Percentiles rank a stretch among this genome's conserved stretches.
Conservation (phyloP, 345 rosid genomes). For the Brassica nigra region DNA sequence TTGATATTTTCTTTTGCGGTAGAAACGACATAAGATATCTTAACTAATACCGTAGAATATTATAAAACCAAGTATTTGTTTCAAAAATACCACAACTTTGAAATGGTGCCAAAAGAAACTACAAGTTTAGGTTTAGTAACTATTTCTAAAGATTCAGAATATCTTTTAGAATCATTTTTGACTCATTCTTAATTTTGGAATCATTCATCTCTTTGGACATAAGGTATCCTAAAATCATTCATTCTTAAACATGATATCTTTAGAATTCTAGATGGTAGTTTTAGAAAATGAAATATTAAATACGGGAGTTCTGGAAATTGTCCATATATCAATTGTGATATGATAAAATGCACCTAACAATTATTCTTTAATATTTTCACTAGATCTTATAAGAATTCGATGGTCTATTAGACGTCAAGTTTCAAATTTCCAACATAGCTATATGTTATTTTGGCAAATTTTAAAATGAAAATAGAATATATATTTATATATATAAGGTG, state of each 20-base stretch:
- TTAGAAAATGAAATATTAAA: background rate
- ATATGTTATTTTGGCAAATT: background rate
- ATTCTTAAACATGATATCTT: background rate
- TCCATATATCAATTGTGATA: background rate
- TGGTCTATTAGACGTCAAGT: background rate
- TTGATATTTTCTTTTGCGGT: background rate
- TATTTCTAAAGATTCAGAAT: background rate
- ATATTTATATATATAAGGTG: constrained; percentile 1
- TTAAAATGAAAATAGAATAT: background rate
- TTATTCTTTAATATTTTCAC: background rate
- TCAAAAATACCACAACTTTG: background rate
- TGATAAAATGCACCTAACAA: background rate
- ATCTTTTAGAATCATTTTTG: background rate
- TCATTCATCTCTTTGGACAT: background rate
- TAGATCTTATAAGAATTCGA: background rate
- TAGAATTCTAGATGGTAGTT: background rate
- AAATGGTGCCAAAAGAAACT: background rate
- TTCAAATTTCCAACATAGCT: background rate
- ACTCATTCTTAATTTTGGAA: background rate
- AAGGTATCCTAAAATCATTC: background rate
- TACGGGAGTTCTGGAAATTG: background rate
- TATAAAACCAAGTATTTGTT: background rate
- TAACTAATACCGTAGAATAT: background rate
- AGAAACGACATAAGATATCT: background rate
- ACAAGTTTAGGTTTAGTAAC: background rate